Conservation (phyloP, 208 protist genomes). For the Crithidia fasciculata region DNA sequence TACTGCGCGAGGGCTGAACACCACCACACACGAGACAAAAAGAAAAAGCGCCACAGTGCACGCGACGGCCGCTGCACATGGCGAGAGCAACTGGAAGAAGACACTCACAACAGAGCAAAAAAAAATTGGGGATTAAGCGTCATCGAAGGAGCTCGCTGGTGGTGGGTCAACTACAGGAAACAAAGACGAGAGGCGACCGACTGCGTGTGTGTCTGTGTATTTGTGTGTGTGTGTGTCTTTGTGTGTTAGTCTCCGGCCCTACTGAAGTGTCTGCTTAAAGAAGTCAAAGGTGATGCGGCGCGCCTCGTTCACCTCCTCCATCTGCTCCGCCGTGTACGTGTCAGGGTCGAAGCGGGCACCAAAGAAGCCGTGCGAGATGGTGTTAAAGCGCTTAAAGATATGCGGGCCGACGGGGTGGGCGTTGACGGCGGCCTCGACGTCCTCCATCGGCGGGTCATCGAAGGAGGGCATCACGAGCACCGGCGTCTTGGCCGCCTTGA, state of each 20-base stretch:
- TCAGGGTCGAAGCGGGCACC: slow-evolving; percentile 49
- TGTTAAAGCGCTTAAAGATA: slow-evolving; percentile 49
- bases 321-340: slow-evolving; percentile 36
- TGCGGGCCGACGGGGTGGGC: slow-evolving; percentile 21
- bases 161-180: no score
- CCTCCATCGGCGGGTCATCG: slow-evolving; percentile 46
- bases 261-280: slow-evolving; percentile 42
- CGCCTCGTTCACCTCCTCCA: slow-evolving; percentile 38
- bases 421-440: slow-evolving; percentile 43
- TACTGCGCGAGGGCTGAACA: no score
- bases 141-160: no score
- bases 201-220: no score
- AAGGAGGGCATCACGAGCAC: slow-evolving; percentile 60
- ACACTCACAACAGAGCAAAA: no score
- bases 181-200: no score
- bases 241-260: neutral
- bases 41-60: no score
- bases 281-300: slow-evolving; percentile 35
- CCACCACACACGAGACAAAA: no score
- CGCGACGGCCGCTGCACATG: no score
- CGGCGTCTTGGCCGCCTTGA: slow-evolving; percentile 34
- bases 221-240: neutral
- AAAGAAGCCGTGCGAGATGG: slow-evolving; percentile 60
- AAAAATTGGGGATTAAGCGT: no score
- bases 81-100: no score